Conservation (phyloP, 345 rosid genomes). For the Raphanus raphanistrum region DNA sequence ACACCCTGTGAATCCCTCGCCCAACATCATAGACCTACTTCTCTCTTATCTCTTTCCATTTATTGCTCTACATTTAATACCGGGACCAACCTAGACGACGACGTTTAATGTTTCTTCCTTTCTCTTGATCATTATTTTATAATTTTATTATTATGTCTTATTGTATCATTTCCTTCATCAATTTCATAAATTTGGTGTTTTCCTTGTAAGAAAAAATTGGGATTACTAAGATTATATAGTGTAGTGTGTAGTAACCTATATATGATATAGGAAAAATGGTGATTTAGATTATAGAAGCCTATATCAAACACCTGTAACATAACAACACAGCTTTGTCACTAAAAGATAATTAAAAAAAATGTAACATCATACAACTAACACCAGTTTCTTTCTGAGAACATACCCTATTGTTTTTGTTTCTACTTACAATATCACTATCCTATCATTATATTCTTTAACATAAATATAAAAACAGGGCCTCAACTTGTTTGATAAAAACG, state of each 20-base stretch:
- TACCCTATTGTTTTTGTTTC: not conserved
- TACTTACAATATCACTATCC: constrained; percentile 18
- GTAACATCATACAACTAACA: constrained; percentile 12
- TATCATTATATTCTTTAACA: not conserved
- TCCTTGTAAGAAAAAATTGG: not conserved
- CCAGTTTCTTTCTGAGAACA: not conserved
- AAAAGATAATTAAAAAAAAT: not conserved
- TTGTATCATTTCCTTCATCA: not conserved
- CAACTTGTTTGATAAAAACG: constrained; percentile 10
- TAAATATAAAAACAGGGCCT: constrained; percentile 7
- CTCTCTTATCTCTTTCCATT: constrained; percentile 36
- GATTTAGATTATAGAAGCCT: not conserved
- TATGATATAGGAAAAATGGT: not conserved
- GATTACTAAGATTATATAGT: not conserved
- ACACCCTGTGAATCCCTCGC: constrained; percentile 27
- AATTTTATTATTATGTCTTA: not conserved
- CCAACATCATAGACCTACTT: constrained; percentile 35
- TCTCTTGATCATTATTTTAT: not conserved
- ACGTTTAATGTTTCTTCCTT: constrained; percentile 9
- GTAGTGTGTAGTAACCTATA: not conserved
- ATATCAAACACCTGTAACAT: not conserved
- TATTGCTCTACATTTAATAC: constrained; percentile 33
- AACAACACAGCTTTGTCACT: not conserved
- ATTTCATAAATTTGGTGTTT: not conserved
- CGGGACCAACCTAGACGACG: constrained; percentile 36